These are phyloP conservation scores for Globisporangium barbulae DNA, from an alignment of 352 stramenopile genomes.

Conservation along the genomic window DNA sequence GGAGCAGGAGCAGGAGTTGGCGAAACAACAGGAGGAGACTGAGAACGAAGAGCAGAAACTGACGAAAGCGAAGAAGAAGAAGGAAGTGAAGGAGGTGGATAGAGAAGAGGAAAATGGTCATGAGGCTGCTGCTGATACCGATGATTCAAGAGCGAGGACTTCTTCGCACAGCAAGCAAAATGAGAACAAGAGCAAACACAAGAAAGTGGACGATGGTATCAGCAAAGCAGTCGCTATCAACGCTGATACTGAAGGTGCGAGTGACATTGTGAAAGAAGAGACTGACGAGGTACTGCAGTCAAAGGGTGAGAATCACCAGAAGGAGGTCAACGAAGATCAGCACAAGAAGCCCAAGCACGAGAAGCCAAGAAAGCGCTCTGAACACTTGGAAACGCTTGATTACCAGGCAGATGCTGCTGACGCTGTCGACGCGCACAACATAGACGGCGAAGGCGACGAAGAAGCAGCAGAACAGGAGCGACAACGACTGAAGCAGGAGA, in stretches of 20 bases:
- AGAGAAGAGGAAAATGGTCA: neutral
- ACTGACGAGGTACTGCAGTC: neutral
- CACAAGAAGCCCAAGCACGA: neutral
- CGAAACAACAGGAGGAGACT: constrained; percentile 21
- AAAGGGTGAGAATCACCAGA: neutral
- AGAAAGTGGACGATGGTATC: neutral
- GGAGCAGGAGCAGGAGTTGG: constrained; percentile 17
- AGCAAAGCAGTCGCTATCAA: neutral
- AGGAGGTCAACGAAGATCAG: neutral
- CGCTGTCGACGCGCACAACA: neutral
- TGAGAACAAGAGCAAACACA: neutral
- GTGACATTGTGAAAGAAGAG: neutral
- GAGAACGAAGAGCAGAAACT: constrained; percentile 19
- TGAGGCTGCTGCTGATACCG: neutral
- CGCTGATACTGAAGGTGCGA: neutral
- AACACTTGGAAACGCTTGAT: neutral
- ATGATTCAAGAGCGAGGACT: neutral
- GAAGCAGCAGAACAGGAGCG: constrained; percentile 4
- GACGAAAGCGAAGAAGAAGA: constrained; percentile 17
- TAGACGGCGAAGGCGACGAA: constrained; percentile 1
- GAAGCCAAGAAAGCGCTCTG: neutral
- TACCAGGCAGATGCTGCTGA: neutral
- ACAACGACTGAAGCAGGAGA: constrained; percentile 26
- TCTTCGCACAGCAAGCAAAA: neutral
- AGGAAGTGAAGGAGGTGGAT: neutral